phyloP scores from a whole-genome alignment of 2,329 filamentous ascomycete species.

The Periconia sp. region DNA sequence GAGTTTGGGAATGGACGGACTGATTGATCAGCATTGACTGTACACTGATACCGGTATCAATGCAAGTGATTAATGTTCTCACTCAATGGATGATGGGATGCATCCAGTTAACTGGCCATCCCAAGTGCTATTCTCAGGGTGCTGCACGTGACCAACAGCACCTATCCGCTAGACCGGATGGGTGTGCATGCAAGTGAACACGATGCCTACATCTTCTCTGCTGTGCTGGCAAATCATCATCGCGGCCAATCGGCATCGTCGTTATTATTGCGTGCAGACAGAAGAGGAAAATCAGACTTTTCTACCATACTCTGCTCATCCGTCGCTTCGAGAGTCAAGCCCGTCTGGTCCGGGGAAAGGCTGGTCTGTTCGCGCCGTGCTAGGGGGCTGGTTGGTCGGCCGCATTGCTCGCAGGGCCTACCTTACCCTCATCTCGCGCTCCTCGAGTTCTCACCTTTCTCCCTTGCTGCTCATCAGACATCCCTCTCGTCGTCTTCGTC shows the following conservation, averaged over 20 bases:
- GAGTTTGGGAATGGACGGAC: no score
- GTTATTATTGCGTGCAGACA: not conserved
- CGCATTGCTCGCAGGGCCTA: slow-evolving; percentile 1
- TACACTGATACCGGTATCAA: no score
- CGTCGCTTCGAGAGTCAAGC: slow-evolving; percentile 1
- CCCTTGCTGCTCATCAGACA: slow-evolving; percentile 4
- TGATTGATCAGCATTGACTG: no score
- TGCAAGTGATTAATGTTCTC: no score
- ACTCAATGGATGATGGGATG: no score
- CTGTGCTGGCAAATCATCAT: slow-evolving; percentile 5
- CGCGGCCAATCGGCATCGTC: slow-evolving; percentile 10
- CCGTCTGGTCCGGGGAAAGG: slow-evolving; percentile 15
- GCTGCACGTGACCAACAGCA: not conserved
- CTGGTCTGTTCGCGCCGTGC: slow-evolving; percentile 7
- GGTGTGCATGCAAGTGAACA: slow-evolving; percentile 1
- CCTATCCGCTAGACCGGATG: slow-evolving; percentile 5
- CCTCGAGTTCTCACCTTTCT: not conserved
- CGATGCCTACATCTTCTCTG: slow-evolving; percentile 2
- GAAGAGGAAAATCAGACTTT: slow-evolving; percentile 6
- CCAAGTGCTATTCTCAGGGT: not conserved
- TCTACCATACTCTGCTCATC: no score
- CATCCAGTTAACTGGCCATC: no score
- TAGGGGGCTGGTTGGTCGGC: slow-evolving; percentile 2
- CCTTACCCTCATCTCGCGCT: not conserved
- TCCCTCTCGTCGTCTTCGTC: slow-evolving; percentile 3